Percentiles rank a stretch among this genome's conserved stretches.
Conservation (phyloP, 768 basidiomycete genomes). For the Coprinopsis strossmayeri region DNA sequence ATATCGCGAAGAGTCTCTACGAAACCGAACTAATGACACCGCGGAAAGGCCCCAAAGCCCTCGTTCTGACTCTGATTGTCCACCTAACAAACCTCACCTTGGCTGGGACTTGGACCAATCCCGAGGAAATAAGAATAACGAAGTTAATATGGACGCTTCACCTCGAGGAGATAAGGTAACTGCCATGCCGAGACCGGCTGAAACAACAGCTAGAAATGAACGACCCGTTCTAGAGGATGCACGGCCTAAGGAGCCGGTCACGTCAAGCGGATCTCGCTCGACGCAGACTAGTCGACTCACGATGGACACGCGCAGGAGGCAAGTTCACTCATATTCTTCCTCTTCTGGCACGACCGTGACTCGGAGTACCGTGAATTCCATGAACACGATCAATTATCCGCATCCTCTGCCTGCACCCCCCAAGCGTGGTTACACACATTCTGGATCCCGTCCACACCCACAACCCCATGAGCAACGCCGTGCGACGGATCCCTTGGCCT, state of each 20-base stretch:
- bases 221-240: background rate
- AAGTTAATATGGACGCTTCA: slow-evolving; percentile 16
- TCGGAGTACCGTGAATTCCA: background rate
- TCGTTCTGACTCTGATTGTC: slow-evolving; percentile 15
- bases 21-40: slow-evolving; percentile 43
- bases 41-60: slow-evolving; percentile 13
- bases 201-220: background rate
- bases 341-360: background rate
- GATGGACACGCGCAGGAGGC: background rate
- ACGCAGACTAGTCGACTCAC: background rate
- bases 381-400: background rate
- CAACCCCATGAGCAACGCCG: background rate
- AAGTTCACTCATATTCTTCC: background rate
- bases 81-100: slow-evolving; percentile 27
- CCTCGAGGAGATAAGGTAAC: slow-evolving; percentile 1
- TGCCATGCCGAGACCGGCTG: background rate
- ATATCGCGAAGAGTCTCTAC: slow-evolving; percentile 56
- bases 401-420: background rate
- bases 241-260: background rate
- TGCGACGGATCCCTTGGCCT: background rate
- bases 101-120: slow-evolving; percentile 31
- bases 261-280: background rate
- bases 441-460: background rate
- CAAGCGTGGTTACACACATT: slow-evolving; percentile 1
- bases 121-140: slow-evolving; percentile 23